Conservation (phyloP, 306 rosid species). For the Herpetospermum pedunculosum region DNA sequence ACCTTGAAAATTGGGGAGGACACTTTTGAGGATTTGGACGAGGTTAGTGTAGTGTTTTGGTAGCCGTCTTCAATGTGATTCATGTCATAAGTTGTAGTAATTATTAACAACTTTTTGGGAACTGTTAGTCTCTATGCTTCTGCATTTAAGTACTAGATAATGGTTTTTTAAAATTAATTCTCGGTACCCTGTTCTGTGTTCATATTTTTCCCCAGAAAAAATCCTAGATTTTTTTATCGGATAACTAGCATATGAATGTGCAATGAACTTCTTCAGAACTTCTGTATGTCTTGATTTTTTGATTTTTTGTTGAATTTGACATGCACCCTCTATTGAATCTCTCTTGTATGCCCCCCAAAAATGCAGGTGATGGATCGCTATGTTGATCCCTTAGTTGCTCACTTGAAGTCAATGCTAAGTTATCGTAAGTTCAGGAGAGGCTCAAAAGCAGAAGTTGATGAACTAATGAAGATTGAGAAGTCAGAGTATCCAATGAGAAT, state of each 20-base stretch:
- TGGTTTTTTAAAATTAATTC: background rate
- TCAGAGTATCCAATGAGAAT: constrained; percentile 74
- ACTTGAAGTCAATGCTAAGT: constrained; percentile 68
- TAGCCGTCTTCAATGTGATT: background rate
- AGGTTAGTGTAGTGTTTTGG: constrained; percentile 38
- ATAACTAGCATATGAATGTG: background rate
- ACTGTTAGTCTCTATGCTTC: background rate
- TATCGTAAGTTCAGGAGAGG: constrained; percentile 88
- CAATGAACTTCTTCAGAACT: background rate
- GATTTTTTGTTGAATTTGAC: background rate
- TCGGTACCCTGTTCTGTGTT: background rate
- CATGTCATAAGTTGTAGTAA: background rate
- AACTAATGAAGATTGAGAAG: constrained; percentile 67
- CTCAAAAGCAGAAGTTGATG: constrained; percentile 84
- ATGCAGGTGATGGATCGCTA: constrained; percentile 94
- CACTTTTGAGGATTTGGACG: constrained; percentile 95
- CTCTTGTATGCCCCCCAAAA: background rate
- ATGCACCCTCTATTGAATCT: background rate
- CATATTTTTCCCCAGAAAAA: background rate
- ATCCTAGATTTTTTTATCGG: background rate
- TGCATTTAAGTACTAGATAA: background rate
- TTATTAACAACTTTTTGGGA: background rate
- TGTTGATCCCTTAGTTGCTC: constrained; percentile 89
- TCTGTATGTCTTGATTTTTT: background rate
- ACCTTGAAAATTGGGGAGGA: constrained; percentile 95